These are phyloP conservation scores for Eucalyptus caleyi DNA, from an alignment of 345 rosid species.

Conservation along the genomic window DNA sequence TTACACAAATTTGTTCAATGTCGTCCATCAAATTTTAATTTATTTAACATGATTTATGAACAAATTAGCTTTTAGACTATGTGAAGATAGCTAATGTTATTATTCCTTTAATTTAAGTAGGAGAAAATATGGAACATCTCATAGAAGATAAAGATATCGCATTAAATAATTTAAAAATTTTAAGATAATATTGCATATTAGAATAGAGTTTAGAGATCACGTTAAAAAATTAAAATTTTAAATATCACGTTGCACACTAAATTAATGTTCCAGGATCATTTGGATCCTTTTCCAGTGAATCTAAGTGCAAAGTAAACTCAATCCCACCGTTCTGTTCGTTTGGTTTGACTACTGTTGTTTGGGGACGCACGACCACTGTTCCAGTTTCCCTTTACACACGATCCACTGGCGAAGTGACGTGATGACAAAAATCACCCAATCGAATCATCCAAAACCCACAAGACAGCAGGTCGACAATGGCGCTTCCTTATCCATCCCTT, in stretches of 20 bases:
- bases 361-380: background rate
- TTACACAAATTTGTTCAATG: too few species aligned
- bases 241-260: accelerated
- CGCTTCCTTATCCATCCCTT: background rate
- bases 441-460: too few species aligned
- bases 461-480: background rate
- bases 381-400: background rate
- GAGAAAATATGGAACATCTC: too few species aligned
- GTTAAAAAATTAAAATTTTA: too few species aligned
- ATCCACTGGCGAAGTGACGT: background rate
- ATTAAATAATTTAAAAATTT: too few species aligned
- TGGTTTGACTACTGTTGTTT: background rate
- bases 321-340: background rate
- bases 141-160: accelerated
- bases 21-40: too few species aligned
- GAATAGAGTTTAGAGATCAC: accelerated
- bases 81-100: accelerated
- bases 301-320: background rate
- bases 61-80: too few species aligned
- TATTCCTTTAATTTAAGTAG: accelerated
- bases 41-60: accelerated
- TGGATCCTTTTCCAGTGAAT: accelerated
- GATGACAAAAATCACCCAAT: too few species aligned
- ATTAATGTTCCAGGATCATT: too few species aligned
- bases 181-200: too few species aligned